A percentile compares a stretch with the other conserved stretches of the same genome.
Evolutionary conservation across 2,329 filamentous ascomycete species (phyloP).

Genomic region (Capronia americana): DNA sequence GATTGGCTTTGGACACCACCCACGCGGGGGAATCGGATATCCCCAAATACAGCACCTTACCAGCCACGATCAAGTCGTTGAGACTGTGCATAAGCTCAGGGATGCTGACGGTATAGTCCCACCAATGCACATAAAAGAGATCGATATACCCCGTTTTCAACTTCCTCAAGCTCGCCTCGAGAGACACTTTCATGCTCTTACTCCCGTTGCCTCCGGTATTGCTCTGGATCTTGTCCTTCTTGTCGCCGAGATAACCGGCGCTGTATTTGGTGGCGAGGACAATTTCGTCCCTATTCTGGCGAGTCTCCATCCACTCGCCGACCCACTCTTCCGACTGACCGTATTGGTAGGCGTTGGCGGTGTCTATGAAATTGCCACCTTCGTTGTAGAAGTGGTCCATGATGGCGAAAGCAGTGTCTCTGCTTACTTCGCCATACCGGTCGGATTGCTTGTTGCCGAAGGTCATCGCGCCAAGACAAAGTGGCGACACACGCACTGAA

Average conservation of each 20-base stretch:
- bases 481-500: slow-evolving; percentile 60
- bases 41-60: slow-evolving; percentile 73
- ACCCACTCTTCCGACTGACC: slow-evolving; percentile 57
- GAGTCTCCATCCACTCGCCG: slow-evolving; percentile 59
- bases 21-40: slow-evolving; percentile 46
- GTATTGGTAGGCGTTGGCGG: slow-evolving; percentile 52
- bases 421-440: slow-evolving; percentile 46
- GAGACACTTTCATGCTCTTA: slow-evolving; percentile 43
- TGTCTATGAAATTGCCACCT: slow-evolving; percentile 61
- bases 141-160: slow-evolving; percentile 47
- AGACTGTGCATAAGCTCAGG: slow-evolving; percentile 73
- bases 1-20: slow-evolving; percentile 55
- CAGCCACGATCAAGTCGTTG: slow-evolving; percentile 63
- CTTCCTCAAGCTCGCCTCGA: slow-evolving; percentile 44
- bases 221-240: slow-evolving; percentile 44
- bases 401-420: slow-evolving; percentile 53
- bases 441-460: slow-evolving; percentile 58
- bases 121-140: slow-evolving; percentile 50
- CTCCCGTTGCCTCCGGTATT: slow-evolving; percentile 53
- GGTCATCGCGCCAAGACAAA: slow-evolving; percentile 63
- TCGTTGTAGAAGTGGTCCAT: slow-evolving; percentile 55
- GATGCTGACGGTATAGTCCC: slow-evolving; percentile 70
- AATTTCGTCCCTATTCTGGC: slow-evolving; percentile 56
- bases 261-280: slow-evolving; percentile 64
- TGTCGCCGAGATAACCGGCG: slow-evolving; percentile 42